Percentiles rank a stretch among this genome's conserved stretches.
Conservation (phyloP, 1,284 basidiomycete species). For the Boletellus sp. region DNA sequence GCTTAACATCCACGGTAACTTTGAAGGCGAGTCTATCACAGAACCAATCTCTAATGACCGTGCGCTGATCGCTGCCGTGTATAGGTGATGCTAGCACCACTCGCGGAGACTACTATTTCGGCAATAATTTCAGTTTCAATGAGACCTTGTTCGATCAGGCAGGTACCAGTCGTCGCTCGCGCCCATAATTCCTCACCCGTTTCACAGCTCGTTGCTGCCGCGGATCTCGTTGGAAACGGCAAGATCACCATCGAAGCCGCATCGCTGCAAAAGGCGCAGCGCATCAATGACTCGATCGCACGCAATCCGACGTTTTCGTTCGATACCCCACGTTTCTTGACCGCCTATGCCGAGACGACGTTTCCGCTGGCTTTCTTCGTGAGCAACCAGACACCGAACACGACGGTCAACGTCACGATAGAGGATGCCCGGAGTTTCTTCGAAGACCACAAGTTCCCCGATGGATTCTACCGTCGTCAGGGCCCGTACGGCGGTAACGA, state of each 20-base stretch:
- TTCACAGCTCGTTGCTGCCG: slow-evolving; percentile 16
- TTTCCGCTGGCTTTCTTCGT: slow-evolving; percentile 30
- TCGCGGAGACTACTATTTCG: slow-evolving; percentile 27
- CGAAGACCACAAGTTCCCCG: slow-evolving; percentile 15
- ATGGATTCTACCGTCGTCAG: slow-evolving; percentile 24
- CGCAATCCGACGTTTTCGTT: slow-evolving; percentile 27
- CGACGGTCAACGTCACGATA: slow-evolving; percentile 13
- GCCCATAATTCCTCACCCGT: not conserved
- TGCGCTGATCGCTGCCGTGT: not conserved
- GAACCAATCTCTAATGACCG: not conserved
- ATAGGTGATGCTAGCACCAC: slow-evolving; percentile 29
- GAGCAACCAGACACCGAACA: slow-evolving; percentile 24
- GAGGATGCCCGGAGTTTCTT: slow-evolving; percentile 20
- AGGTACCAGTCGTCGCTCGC: not conserved
- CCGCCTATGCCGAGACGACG: slow-evolving; percentile 20
- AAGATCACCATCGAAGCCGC: slow-evolving; percentile 20
- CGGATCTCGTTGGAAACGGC: slow-evolving; percentile 17
- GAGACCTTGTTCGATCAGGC: slow-evolving; percentile 27
- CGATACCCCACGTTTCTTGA: slow-evolving; percentile 17
- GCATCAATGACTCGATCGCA: slow-evolving; percentile 27
- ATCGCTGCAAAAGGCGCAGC: slow-evolving; percentile 12
- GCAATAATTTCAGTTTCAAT: slow-evolving; percentile 27
- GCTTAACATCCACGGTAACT: slow-evolving; percentile 22
- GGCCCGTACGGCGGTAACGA: slow-evolving; percentile 11
- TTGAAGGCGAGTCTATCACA: slow-evolving; percentile 16